Base-by-base conservation (phyloP, 2,329 filamentous ascomycete species). In the Salinomyces thailandicus region DNA sequence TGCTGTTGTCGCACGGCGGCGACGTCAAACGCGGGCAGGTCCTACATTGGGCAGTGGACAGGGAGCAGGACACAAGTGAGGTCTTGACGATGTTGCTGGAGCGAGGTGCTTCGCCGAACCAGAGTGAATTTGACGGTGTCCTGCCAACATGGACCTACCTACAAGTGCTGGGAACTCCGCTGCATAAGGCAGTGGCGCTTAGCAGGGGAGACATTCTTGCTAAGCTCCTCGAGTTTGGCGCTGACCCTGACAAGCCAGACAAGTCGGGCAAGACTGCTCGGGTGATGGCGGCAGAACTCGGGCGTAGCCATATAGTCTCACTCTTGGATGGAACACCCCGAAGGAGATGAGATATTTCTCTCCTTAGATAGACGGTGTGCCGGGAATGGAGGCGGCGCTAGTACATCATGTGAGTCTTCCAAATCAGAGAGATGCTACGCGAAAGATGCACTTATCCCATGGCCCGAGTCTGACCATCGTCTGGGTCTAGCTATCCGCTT, bases 1-100 rank as follows among this genome's bases (percentile, higher is more conserved):
- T 33, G 31, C 31, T 33, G 16, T 18, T 33, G 16, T 33, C 31
- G 31, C 31, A 33, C 20, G 31, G 31, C 13, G 31, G 31, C 31
- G 16, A 33, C 31, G 31, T 33, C 14, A 33, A 20, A 6, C 31
- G 31, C 13, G 31, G 31, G 11, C 31, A 33, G 18, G 16, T 33
- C 17, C 31, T 19, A 13, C 31, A 33, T 22, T 33, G 15, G 31
- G 31, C 11, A 18, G 17, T 33, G 31, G 31, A 33, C 9, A 26
- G 31, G 31, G 16, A 33, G 5, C 16, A 33, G 20, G 6, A 13
- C 31, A 33, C 31, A 19, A 19, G 13, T 18, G 31, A 33, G 5
- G 31, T 33, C 18, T 33, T 33, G 13, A 33, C 31, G 13, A 12
- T 33, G 2, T 33, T 33, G 13, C 20, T 33, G 31, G 31, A 33